These are phyloP conservation scores for Escallonia rubra DNA, from an alignment of 129 eudicot genomes.

Conservation along the genomic window DNA sequence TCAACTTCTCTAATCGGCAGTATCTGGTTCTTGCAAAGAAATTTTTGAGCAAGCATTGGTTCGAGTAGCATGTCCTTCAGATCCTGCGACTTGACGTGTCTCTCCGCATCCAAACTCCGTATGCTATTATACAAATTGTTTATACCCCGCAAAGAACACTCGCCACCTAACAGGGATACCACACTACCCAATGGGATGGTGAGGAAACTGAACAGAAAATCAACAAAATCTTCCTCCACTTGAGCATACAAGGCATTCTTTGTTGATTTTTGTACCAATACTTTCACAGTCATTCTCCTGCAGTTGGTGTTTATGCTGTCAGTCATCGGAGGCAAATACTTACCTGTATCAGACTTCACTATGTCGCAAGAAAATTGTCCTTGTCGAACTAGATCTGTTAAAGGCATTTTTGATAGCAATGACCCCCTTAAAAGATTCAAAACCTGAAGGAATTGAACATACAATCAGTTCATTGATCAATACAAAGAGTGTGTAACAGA, in stretches of 20 bases:
- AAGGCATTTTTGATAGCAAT: not conserved
- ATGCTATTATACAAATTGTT: slow-evolving; percentile 24
- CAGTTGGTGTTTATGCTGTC: not conserved
- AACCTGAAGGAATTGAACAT: slow-evolving; percentile 4
- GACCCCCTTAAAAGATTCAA: not conserved
- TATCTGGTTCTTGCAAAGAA: slow-evolving; percentile 6
- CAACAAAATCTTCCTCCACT: slow-evolving; percentile 31
- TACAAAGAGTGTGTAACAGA: too few species aligned
- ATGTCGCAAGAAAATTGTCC: not conserved
- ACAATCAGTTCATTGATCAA: too few species aligned
- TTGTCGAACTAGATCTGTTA: slow-evolving; percentile 7
- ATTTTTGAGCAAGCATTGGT: not conserved
- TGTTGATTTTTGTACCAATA: slow-evolving; percentile 22
- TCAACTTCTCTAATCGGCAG: not conserved
- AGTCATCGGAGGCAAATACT: not conserved
- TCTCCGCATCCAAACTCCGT: not conserved
- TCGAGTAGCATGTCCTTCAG: not conserved
- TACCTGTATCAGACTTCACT: not conserved
- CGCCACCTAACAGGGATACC: not conserved
- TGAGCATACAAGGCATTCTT: slow-evolving; percentile 22
- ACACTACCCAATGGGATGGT: slow-evolving; percentile 23
- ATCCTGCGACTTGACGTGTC: not conserved
- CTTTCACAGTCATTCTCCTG: slow-evolving; percentile 10
- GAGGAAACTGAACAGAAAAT: slow-evolving; percentile 28
- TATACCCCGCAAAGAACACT: not conserved